Conservation (phyloP, 139 green algal species). For the Desmodesmus armatus region DNA sequence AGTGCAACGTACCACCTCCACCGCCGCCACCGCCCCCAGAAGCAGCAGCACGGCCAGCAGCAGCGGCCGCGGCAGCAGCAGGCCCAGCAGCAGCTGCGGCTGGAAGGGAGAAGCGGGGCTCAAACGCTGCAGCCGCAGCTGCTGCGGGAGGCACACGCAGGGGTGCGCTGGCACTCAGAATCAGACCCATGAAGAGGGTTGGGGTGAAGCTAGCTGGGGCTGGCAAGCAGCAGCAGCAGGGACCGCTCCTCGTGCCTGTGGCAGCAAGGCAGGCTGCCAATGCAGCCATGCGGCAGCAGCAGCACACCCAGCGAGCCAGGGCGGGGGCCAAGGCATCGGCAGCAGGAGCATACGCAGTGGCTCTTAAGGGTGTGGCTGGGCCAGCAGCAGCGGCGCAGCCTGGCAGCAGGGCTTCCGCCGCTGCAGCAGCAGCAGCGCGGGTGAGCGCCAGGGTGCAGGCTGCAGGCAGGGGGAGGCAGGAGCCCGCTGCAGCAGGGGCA, state of each 20-base stretch:
- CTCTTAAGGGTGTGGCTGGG: too few species aligned
- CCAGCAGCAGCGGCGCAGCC: too few species aligned
- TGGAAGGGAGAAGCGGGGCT: neutral
- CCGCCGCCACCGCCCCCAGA: neutral
- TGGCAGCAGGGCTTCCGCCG: too few species aligned
- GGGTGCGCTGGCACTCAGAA: too few species aligned
- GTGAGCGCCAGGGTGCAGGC: too few species aligned
- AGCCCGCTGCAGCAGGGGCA: neutral
- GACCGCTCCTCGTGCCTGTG: neutral
- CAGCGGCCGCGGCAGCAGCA: slow-evolving; percentile 10
- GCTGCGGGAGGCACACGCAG: neutral
- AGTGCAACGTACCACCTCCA: too few species aligned
- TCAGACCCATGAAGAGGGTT: too few species aligned
- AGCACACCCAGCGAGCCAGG: neutral
- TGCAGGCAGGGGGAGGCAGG: too few species aligned
- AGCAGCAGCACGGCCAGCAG: neutral
- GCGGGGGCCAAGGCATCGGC: neutral
- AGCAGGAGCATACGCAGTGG: neutral
- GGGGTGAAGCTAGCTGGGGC: neutral
- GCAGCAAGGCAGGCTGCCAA: slow-evolving; percentile 3
- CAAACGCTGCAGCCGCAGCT: neutral
- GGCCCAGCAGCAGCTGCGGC: neutral
- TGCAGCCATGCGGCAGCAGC: slow-evolving; percentile 18
- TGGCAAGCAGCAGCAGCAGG: neutral
- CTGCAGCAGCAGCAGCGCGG: too few species aligned